These are phyloP conservation scores for Trichoderma brevicompactum DNA, from an alignment of 2,329 filamentous ascomycete species.

Conservation along the genomic window DNA sequence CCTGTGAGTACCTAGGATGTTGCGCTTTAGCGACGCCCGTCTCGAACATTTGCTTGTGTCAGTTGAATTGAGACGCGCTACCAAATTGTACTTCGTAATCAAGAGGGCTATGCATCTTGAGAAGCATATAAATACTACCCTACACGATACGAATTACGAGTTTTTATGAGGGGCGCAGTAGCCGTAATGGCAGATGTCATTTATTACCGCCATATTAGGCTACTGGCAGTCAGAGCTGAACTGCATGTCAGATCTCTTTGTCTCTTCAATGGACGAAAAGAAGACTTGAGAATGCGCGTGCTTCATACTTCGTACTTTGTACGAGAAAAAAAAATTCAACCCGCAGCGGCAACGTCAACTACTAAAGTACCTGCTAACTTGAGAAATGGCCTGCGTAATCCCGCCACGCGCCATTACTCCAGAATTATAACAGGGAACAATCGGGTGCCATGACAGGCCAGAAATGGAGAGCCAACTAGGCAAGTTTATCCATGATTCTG, in stretches of 20 bases:
- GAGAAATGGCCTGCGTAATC: too few species aligned
- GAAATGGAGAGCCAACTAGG: background rate
- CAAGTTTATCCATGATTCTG: conserved; percentile 16
- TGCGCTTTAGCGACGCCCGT: conserved; percentile 14
- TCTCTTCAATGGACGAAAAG: too few species aligned
- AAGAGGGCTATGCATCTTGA: conserved; percentile 11
- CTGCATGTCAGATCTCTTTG: too few species aligned
- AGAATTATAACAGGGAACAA: conserved; percentile 3
- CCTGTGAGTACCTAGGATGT: conserved; percentile 7
- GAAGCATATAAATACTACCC: conserved; percentile 15
- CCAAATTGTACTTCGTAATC: background rate
- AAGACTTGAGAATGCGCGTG: too few species aligned
- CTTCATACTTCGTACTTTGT: too few species aligned
- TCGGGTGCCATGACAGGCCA: background rate
- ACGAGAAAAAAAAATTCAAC: too few species aligned
- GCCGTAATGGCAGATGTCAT: too few species aligned
- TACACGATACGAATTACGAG: conserved; percentile 5
- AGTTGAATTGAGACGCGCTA: conserved; percentile 18
- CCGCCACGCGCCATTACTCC: too few species aligned
- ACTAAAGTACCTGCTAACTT: too few species aligned
- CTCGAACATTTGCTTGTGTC: conserved; percentile 11
- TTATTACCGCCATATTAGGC: too few species aligned
- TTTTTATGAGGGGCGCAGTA: too few species aligned
- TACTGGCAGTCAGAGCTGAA: background rate
- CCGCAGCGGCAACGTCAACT: too few species aligned